These are phyloP conservation scores for Delonix regia DNA, from an alignment of 306 rosid species.

Conservation along the genomic window DNA sequence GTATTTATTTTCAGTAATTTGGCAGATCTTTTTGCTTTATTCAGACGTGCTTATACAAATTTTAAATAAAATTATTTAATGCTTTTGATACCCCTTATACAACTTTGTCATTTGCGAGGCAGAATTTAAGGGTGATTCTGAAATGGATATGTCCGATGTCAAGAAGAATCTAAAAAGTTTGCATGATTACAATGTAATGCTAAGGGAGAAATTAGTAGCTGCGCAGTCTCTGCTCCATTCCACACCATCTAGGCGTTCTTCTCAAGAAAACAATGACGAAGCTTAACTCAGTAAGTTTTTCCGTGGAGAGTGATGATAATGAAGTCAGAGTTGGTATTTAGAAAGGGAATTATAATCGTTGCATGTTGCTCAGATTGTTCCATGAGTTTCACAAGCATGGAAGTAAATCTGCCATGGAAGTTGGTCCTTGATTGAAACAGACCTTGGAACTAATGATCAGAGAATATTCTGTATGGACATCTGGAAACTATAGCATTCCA, in stretches of 20 bases:
- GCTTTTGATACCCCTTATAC: constrained; percentile 18
- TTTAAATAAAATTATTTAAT: constrained; percentile 17
- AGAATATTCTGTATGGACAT: constrained; percentile 32
- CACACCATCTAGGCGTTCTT: constrained; percentile 50
- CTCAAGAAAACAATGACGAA: constrained; percentile 34
- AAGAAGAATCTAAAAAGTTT: constrained; percentile 72
- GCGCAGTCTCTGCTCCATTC: constrained; percentile 62
- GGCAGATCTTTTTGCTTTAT: not conserved
- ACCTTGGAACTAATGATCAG: constrained; percentile 21
- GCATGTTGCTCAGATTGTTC: constrained; percentile 19
- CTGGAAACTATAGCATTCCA: not conserved
- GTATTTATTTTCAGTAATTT: not conserved
- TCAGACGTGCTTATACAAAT: not conserved
- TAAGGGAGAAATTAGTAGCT: constrained; percentile 73
- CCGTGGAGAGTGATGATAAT: not conserved
- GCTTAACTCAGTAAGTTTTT: not conserved
- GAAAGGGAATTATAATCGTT: not conserved
- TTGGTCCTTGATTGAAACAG: constrained; percentile 26
- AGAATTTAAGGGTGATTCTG: constrained; percentile 66
- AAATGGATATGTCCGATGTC: constrained; percentile 69
- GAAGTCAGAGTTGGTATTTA: not conserved
- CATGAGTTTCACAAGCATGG: constrained; percentile 32
- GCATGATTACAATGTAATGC: constrained; percentile 76
- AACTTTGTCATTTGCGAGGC: constrained; percentile 38
- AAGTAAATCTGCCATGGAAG: constrained; percentile 19